A percentile compares a stretch with the other conserved stretches of the same genome.
Conservation (phyloP, 2,329 filamentous ascomycete species). For the Grosmannia clavigera region DNA sequence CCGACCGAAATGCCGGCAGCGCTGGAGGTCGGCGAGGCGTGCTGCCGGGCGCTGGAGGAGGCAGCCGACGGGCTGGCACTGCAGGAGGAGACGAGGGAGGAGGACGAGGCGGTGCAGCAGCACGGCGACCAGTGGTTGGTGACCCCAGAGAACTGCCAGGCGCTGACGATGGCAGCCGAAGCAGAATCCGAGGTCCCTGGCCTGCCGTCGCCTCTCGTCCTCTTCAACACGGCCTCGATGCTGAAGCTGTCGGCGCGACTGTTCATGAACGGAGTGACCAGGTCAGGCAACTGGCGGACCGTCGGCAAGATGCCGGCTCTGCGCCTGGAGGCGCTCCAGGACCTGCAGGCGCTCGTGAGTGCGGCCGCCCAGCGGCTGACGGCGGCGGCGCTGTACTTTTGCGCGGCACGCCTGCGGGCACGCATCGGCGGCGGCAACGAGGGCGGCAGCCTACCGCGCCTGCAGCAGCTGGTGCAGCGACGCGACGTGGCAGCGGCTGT, state of each 20-base stretch:
- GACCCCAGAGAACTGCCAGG: slow-evolving; percentile 20
- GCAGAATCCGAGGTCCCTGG: not conserved
- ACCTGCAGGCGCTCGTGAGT: slow-evolving; percentile 59
- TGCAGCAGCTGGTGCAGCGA: slow-evolving; percentile 21
- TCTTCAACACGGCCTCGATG: slow-evolving; percentile 51
- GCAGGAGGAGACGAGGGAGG: slow-evolving; percentile 52
- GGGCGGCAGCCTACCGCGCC: slow-evolving; percentile 13
- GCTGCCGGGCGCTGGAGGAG: slow-evolving; percentile 52
- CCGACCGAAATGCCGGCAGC: slow-evolving; percentile 54
- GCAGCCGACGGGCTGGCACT: slow-evolving; percentile 54
- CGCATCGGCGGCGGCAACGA: slow-evolving; percentile 16
- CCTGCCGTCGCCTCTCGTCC: slow-evolving; percentile 29
- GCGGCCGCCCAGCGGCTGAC: slow-evolving; percentile 57
- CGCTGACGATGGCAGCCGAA: not conserved
- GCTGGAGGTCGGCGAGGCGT: slow-evolving; percentile 54
- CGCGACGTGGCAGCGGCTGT: slow-evolving; percentile 38
- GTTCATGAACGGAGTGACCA: slow-evolving; percentile 61
- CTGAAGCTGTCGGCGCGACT: slow-evolving; percentile 49
- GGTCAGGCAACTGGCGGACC: slow-evolving; percentile 55
- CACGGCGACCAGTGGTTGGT: slow-evolving; percentile 60
- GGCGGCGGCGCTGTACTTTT: slow-evolving; percentile 53
- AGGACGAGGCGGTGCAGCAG: slow-evolving; percentile 42
- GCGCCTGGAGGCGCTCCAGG: slow-evolving; percentile 60
- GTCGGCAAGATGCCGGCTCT: slow-evolving; percentile 54
- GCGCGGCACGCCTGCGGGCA: slow-evolving; percentile 54